These are phyloP conservation scores for Kwoniella europaea DNA, from an alignment of 768 basidiomycete genomes.

Conservation along the genomic window DNA sequence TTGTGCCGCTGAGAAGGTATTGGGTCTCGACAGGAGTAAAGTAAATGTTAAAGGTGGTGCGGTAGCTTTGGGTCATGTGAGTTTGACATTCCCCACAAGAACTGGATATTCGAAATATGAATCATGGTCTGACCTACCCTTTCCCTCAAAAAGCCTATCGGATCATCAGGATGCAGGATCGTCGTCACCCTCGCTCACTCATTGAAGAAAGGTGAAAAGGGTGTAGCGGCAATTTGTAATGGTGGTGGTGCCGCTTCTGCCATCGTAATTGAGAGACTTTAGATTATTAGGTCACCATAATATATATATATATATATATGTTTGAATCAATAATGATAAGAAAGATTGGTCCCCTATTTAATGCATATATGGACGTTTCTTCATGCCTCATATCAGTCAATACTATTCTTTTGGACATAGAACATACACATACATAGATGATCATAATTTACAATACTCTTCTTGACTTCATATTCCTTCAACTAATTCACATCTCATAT, in stretches of 20 bases:
- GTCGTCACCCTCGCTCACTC: constrained; percentile 89
- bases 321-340: not conserved
- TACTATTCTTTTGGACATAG: too few relatives aligned
- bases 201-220: constrained; percentile 90
- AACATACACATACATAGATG: too few relatives aligned
- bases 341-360: too few relatives aligned
- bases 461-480: too few relatives aligned
- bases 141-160: constrained; percentile 78
- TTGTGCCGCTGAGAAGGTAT: constrained; percentile 84
- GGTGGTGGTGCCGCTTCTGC: constrained; percentile 68
- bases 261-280: constrained; percentile 27
- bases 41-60: constrained; percentile 87
- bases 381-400: too few relatives aligned
- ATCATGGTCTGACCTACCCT: constrained; percentile 28
- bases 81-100: constrained; percentile 12
- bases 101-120: not conserved
- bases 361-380: too few relatives aligned
- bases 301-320: not conserved
- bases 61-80: constrained; percentile 77
- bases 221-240: constrained; percentile 95
- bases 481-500: too few relatives aligned
- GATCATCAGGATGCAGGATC: constrained; percentile 93
- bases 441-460: too few relatives aligned
- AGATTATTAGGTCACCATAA: not conserved
- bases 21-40: constrained; percentile 81